phyloP scores from a whole-genome alignment of 805 yeast genomes.

The Candida nitratophila region DNA sequence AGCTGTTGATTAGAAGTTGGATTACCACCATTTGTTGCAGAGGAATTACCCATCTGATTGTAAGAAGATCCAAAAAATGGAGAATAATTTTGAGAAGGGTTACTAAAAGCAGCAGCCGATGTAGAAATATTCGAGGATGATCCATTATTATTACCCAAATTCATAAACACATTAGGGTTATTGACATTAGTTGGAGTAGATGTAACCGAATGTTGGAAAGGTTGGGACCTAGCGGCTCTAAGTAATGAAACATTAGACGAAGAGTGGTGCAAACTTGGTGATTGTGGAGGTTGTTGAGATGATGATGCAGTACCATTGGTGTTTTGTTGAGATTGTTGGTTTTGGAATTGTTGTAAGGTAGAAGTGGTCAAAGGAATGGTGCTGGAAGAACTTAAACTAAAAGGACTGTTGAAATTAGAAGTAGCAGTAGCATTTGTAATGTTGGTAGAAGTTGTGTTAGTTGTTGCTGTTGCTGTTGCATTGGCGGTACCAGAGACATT shows the following conservation, averaged over 20 bases:
- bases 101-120: background rate
- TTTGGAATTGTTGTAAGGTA: constrained; percentile 7
- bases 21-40: background rate
- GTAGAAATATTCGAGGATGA: background rate
- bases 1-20: constrained; percentile 6
- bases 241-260: constrained; percentile 23
- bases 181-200: background rate
- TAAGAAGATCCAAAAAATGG: background rate
- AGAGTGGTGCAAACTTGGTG: constrained; percentile 20
- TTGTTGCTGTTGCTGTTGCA: background rate
- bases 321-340: constrained; percentile 2
- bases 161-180: background rate
- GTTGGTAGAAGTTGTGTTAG: background rate
- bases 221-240: constrained; percentile 16
- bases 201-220: background rate
- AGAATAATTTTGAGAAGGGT: background rate
- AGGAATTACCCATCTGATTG: background rate
- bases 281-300: constrained; percentile 8
- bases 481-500: constrained; percentile 9
- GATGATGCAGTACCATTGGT: constrained; percentile 13
- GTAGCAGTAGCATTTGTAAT: constrained; percentile 14
- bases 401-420: constrained; percentile 20
- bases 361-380: constrained; percentile 17
- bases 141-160: background rate
- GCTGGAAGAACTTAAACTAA: background rate